Percentiles rank a stretch among this genome's conserved stretches.
phyloP scores from a whole-genome alignment of 1,284 basidiomycete genomes.

The Laetiporus sulphureus region DNA sequence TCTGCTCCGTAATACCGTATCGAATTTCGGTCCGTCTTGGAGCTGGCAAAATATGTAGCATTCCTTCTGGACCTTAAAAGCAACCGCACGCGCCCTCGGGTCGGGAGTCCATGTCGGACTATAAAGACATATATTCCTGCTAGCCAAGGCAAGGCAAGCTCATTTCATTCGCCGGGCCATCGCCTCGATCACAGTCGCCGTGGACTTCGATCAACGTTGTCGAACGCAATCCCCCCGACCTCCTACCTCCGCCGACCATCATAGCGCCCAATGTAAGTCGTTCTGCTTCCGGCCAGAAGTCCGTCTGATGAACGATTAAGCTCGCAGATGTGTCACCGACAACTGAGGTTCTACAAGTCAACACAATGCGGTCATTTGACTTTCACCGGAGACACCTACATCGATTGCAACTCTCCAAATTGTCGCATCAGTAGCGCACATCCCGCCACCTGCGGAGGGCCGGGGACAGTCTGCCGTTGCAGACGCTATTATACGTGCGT shows the following conservation, averaged over 20 bases:
- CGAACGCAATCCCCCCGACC: constrained; percentile 16
- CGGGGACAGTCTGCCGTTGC: constrained; percentile 38
- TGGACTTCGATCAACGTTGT: constrained; percentile 14
- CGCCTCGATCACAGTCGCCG: no score
- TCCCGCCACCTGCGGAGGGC: constrained; percentile 35
- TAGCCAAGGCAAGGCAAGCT: no score
- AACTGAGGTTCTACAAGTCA: constrained; percentile 46
- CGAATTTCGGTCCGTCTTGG: no score
- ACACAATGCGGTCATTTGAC: constrained; percentile 47
- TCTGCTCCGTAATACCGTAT: no score
- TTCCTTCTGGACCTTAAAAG: no score
- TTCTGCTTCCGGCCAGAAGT: constrained; percentile 12
- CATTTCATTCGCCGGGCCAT: no score
- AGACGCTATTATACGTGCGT: constrained; percentile 52
- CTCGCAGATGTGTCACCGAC: constrained; percentile 56
- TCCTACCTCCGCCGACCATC: constrained; percentile 64
- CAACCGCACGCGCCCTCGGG: no score
- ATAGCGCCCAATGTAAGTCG: constrained; percentile 24
- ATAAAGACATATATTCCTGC: no score
- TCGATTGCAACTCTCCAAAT: constrained; percentile 43
- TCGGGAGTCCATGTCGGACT: no score
- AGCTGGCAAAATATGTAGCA: no score
- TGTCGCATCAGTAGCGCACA: constrained; percentile 49
- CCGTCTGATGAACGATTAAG: constrained; percentile 19
- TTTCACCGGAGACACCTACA: constrained; percentile 39